Conservation (phyloP, 2,329 filamentous ascomycete species). For the Penicillium sp. region DNA sequence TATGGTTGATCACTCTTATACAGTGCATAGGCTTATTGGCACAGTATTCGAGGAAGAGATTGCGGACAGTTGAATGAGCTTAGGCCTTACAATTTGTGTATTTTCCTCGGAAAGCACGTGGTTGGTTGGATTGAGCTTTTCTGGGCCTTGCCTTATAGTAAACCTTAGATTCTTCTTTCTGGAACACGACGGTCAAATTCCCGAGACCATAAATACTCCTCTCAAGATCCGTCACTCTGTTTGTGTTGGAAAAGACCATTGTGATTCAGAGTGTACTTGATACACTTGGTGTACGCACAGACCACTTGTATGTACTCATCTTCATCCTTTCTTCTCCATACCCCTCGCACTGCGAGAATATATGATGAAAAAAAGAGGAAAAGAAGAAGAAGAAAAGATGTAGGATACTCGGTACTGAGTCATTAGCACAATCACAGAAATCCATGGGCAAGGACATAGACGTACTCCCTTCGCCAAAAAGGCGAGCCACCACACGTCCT, state of each 20-base stretch:
- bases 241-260: background rate
- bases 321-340: background rate
- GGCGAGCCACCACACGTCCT: background rate
- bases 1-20: constrained; percentile 12
- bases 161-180: background rate
- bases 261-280: background rate
- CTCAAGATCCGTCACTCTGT: background rate
- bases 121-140: background rate
- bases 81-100: background rate
- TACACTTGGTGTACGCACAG: background rate
- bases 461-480: background rate
- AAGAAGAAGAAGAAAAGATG: background rate
- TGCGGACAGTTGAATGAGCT: background rate
- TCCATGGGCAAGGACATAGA: background rate
- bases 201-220: background rate
- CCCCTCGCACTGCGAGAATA: constrained; percentile 1
- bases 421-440: background rate
- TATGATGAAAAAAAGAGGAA: background rate
- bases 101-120: background rate
- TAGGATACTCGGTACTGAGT: background rate
- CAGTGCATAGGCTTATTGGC: background rate
- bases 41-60: background rate
- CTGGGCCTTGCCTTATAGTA: background rate
- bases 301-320: background rate
- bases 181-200: background rate